Evolutionary conservation across 177 flowering plant genomes (phyloP).

Genomic region (Tripterygium wilfordii): DNA sequence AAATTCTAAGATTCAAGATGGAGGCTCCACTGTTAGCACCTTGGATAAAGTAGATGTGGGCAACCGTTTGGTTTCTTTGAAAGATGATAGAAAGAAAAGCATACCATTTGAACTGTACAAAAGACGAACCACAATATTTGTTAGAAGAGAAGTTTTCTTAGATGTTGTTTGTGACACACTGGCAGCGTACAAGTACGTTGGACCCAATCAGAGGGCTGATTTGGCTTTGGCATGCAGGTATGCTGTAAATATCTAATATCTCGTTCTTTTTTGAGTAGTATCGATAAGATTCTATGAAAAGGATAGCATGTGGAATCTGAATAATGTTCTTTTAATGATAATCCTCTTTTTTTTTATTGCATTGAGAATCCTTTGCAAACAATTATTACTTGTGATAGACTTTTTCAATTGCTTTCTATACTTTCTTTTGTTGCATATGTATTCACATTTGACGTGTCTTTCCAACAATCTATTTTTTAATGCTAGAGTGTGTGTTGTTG

Average conservation of each 20-base stretch:
- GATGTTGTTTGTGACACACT: conserved; percentile 82
- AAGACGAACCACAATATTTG: conserved; percentile 65
- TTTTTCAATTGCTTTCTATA: too few species aligned
- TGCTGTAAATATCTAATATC: not conserved
- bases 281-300: too few species aligned
- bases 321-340: too few species aligned
- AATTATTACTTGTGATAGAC: too few species aligned
- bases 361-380: too few species aligned
- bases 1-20: conserved; percentile 18
- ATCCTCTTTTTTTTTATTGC: too few species aligned
- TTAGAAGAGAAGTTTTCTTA: conserved; percentile 60
- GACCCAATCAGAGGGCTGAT: conserved; percentile 81
- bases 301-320: too few species aligned
- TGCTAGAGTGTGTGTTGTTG: too few species aligned
- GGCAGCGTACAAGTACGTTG: conserved; percentile 72
- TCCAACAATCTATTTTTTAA: too few species aligned
- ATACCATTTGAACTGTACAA: conserved; percentile 68
- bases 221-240: conserved; percentile 88
- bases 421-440: too few species aligned
- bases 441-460: too few species aligned
- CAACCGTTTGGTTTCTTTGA: conserved; percentile 15
- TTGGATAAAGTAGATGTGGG: conserved; percentile 17
- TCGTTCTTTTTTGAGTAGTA: too few species aligned
- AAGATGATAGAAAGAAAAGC: conserved; percentile 31
- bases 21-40: conserved; percentile 1